These are phyloP conservation scores for Hericium coralloides DNA, from an alignment of 768 basidiomycete genomes.

Conservation along the genomic window DNA sequence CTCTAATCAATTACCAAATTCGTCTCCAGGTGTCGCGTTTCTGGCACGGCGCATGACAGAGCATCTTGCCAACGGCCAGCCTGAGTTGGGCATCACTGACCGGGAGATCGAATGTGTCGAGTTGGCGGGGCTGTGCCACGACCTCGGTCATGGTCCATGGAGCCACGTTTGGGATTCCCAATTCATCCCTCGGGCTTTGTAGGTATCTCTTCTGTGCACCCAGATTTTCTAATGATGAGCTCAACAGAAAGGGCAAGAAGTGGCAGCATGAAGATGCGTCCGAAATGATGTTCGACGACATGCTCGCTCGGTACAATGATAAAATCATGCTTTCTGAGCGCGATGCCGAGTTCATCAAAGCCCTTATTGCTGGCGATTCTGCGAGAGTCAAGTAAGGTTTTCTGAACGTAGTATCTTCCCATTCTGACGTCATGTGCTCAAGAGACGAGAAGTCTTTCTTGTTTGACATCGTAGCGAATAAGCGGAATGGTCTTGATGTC, in stretches of 20 bases:
- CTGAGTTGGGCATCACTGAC: slow-evolving; percentile 53
- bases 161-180: slow-evolving; percentile 74
- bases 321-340: slow-evolving; percentile 27
- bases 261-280: slow-evolving; percentile 80
- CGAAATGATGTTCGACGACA: slow-evolving; percentile 72
- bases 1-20: background rate
- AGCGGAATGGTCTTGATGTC: slow-evolving; percentile 75
- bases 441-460: slow-evolving; percentile 54
- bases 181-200: slow-evolving; percentile 66
- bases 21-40: slow-evolving; percentile 63
- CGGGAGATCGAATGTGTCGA: slow-evolving; percentile 72
- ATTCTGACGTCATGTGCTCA: background rate
- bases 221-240: background rate
- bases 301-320: slow-evolving; percentile 49
- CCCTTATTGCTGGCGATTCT: slow-evolving; percentile 62
- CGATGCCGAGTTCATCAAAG: slow-evolving; percentile 61
- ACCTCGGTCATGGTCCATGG: slow-evolving; percentile 82
- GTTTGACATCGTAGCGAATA: slow-evolving; percentile 82
- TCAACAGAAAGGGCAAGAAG: slow-evolving; percentile 31
- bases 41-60: slow-evolving; percentile 57
- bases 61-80: slow-evolving; percentile 49
- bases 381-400: slow-evolving; percentile 39
- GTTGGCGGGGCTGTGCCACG: slow-evolving; percentile 76
- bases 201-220: slow-evolving; percentile 17
- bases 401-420: background rate